Evolutionary conservation across 2,329 filamentous ascomycete species (phyloP).

Genomic region (Metarhizium humberi): DNA sequence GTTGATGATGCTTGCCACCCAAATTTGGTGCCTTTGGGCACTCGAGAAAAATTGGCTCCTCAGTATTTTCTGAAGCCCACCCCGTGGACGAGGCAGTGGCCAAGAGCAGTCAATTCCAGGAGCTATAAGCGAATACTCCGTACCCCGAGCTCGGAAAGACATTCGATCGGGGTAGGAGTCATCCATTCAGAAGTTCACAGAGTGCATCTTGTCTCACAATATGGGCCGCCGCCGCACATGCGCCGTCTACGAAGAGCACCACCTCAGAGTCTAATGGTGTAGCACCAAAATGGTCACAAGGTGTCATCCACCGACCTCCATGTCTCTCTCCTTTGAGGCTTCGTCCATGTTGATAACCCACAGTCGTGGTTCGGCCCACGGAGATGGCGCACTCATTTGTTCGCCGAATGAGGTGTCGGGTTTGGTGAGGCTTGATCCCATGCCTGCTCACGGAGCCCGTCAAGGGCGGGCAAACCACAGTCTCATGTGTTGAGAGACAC

Average conservation of each 20-base stretch:
- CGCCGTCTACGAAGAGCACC: not conserved
- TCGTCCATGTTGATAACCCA: not conserved
- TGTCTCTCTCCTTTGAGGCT: not conserved
- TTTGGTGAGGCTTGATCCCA: not conserved
- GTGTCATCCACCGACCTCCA: not conserved
- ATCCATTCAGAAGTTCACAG: not conserved
- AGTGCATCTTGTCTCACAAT: not conserved
- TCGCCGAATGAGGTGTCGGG: not conserved
- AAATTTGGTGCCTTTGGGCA: too few species aligned
- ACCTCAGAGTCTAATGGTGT: not conserved
- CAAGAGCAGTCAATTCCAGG: too few species aligned
- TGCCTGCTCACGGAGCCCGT: not conserved
- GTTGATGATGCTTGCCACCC: too few species aligned
- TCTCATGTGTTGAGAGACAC: not conserved
- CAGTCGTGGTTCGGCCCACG: not conserved
- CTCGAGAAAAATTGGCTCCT: too few species aligned
- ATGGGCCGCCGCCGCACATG: too few species aligned
- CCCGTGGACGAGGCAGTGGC: too few species aligned
- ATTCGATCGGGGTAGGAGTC: not conserved
- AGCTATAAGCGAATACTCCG: too few species aligned
- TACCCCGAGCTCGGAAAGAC: not conserved
- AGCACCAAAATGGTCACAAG: slow-evolving; percentile 2
- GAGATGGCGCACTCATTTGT: not conserved
- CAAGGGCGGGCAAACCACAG: not conserved
- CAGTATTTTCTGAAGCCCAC: too few species aligned